Evolutionary conservation across 495 filamentous ascomycete genomes (phyloP), one percentile per base, ranked within the genome.

Genomic region (Bryoglossum gracile): DNA sequence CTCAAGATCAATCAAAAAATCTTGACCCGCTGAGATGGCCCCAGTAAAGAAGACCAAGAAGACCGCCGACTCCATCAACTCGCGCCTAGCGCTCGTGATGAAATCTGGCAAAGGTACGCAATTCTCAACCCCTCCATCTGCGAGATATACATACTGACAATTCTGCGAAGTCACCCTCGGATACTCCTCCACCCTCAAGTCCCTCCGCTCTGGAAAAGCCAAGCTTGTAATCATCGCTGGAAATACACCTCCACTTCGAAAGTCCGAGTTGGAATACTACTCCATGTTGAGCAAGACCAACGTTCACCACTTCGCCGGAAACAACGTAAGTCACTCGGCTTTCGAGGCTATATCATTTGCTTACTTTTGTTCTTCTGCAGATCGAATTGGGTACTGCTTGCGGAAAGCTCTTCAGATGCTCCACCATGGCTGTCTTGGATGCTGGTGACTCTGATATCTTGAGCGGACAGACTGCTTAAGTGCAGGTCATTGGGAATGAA

Each of bases 401-500:
- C 70, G 89, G 89, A 70, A 94, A 94, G 71, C 81, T 94, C 58
- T 86, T 84, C 78, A 71, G 82, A 48, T 95, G 89, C 78, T 85
- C 83, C 44, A 94, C 89, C 64, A 94, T 97, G 88, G 82, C 89
- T 51, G 82, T 96, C 67, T 71, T 97, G 35, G 90, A 96, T 72
- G 89, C 88, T 69, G 92, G 92, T 84, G 92, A 97, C 81, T 92
- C 86, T 46, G 91, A 98, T 73, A 96, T 97, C 69, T 77, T 98
- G 59, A 78, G 69, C 71, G 78, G 83, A 61, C 73, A 75, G 63
- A 68, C 76, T 58, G 68, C 75, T 59, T 85, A 83, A 62, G 35
- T 53, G 54, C 46, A 50, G 13, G 32, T 35, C 23, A 24, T 6
- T n/a, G 11, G 18, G 23, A 3, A 46, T 41, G 36, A 41, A 21